These are phyloP conservation scores for Eucalyptus decipiens DNA, from an alignment of 345 rosid species.

Conservation along the genomic window DNA sequence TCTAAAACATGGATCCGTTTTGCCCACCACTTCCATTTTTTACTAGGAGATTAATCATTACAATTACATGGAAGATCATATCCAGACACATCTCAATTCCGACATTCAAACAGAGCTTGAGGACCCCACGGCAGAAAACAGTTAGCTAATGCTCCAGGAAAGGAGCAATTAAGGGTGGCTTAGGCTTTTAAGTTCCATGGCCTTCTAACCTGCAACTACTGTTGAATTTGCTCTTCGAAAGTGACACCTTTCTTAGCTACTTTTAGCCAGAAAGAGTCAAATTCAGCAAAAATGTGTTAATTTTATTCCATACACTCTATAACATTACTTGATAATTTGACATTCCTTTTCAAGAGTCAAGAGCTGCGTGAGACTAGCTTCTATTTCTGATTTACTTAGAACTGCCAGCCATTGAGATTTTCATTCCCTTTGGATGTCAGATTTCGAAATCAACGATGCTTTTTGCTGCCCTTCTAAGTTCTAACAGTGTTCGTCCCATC, in stretches of 20 bases:
- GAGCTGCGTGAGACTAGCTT: background rate
- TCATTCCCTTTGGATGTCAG: background rate
- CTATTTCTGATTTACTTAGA: background rate
- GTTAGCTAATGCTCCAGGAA: background rate
- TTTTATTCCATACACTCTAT: background rate
- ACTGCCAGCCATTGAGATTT: background rate
- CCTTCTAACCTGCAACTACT: background rate
- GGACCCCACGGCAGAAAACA: background rate
- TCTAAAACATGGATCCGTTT: background rate
- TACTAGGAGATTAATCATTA: background rate
- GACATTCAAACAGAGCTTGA: background rate
- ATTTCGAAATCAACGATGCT: background rate
- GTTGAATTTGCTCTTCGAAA: background rate
- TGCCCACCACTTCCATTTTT: background rate
- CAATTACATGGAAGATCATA: background rate
- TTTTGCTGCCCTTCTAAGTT: background rate
- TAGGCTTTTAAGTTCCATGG: background rate
- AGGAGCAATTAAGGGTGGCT: background rate
- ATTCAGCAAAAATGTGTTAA: background rate
- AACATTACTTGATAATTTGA: background rate
- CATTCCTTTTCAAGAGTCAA: background rate
- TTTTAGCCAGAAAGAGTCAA: background rate
- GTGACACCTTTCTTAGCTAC: background rate
- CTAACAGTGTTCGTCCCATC: background rate
- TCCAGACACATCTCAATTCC: background rate